phyloP scores from a whole-genome alignment of 2,329 filamentous ascomycete species.

The Aureobasidium sp. region DNA sequence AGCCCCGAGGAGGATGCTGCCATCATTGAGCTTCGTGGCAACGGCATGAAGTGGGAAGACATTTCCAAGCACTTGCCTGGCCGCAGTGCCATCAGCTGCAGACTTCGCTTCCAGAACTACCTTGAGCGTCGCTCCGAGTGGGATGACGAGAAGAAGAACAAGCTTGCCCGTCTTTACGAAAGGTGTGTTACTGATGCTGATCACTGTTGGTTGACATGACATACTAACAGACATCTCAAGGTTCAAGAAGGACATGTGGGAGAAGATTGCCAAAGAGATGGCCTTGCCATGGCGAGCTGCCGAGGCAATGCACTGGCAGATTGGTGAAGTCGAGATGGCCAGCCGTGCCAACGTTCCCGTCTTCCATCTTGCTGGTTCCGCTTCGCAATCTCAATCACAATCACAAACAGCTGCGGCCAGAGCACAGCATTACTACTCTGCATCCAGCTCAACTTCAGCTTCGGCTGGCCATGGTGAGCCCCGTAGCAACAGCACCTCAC shows the following conservation, averaged over 20 bases:
- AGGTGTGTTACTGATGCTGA: slow-evolving; percentile 53
- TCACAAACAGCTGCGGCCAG: slow-evolving; percentile 12
- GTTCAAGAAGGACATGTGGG: slow-evolving; percentile 98
- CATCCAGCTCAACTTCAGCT: slow-evolving; percentile 2
- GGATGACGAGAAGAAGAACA: slow-evolving; percentile 97
- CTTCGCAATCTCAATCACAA: slow-evolving; percentile 18
- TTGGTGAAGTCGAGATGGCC: slow-evolving; percentile 91
- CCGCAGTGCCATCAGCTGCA: slow-evolving; percentile 87
- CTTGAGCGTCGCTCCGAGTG: slow-evolving; percentile 87
- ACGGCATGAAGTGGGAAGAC: slow-evolving; percentile 98
- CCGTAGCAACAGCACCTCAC: slow-evolving; percentile 8
- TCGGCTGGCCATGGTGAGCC: neutral
- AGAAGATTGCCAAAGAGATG: slow-evolving; percentile 91
- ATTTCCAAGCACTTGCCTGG: slow-evolving; percentile 88
- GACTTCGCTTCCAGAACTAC: slow-evolving; percentile 95
- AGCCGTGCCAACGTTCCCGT: slow-evolving; percentile 82
- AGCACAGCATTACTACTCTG: slow-evolving; percentile 17
- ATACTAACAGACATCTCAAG: slow-evolving; percentile 40
- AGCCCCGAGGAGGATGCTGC: slow-evolving; percentile 86
- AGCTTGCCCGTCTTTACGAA: slow-evolving; percentile 88
- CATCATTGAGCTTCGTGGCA: slow-evolving; percentile 83
- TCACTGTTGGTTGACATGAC: neutral
- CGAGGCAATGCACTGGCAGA: slow-evolving; percentile 97
- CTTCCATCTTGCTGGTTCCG: slow-evolving; percentile 51
- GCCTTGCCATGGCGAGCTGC: slow-evolving; percentile 89